A percentile compares a stretch with the other conserved stretches of the same genome.
phyloP scores from a whole-genome alignment of 352 stramenopile species.

The Globisporangium iwayamae region DNA sequence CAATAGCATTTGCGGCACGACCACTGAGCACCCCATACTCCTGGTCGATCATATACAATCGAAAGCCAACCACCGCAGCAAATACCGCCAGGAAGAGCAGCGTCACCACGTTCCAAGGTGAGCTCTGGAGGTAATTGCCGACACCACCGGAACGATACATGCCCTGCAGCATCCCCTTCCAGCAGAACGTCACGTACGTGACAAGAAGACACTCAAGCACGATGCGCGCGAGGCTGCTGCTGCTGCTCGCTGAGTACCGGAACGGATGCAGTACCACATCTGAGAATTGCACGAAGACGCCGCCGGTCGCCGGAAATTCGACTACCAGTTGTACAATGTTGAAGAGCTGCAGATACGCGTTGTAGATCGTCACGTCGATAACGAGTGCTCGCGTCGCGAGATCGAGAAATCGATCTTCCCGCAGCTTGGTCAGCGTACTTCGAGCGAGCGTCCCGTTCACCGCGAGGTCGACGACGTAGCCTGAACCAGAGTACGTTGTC shows the following conservation, averaged over 20 bases:
- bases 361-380: conserved; percentile 62
- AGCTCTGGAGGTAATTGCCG: conserved; percentile 25
- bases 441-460: conserved; percentile 30
- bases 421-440: conserved; percentile 26
- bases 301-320: conserved; percentile 62
- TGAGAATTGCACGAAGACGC: conserved; percentile 40
- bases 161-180: conserved; percentile 30
- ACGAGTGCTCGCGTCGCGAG: conserved; percentile 59
- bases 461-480: conserved; percentile 56
- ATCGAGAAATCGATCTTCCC: conserved; percentile 46
- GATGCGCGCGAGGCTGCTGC: conserved; percentile 24
- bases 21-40: conserved; percentile 55
- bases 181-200: conserved; percentile 37
- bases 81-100: conserved; percentile 43
- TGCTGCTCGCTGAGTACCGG: conserved; percentile 38
- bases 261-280: conserved; percentile 48
- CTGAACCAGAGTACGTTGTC: conserved; percentile 41
- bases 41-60: conserved; percentile 50
- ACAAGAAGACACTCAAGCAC: conserved; percentile 53
- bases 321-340: conserved; percentile 52
- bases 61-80: conserved; percentile 39
- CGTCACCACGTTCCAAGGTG: conserved; percentile 40
- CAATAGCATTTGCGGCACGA: conserved; percentile 23
- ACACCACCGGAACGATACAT: conserved; percentile 30
- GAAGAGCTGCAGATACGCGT: conserved; percentile 65